Conservation (phyloP, 768 basidiomycete genomes). For the Rhizopogon salebrosus region DNA sequence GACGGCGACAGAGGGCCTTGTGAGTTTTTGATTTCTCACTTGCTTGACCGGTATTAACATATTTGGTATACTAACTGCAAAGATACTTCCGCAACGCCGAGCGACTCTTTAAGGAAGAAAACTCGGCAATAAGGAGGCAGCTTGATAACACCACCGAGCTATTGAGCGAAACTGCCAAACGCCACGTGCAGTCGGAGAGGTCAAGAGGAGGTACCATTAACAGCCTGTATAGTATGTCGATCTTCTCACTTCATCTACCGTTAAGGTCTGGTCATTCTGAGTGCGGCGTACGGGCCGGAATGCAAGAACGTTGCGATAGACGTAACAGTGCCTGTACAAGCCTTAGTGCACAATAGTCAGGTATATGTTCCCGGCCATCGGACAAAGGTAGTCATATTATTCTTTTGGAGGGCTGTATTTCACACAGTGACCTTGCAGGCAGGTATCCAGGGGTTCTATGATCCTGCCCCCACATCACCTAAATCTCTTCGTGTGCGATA, state of each 20-base stretch:
- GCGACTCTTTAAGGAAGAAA: constrained; percentile 57
- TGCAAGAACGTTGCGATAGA: constrained; percentile 58
- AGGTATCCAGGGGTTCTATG: constrained; percentile 82
- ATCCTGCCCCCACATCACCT: constrained; percentile 68
- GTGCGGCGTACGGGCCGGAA: constrained; percentile 67
- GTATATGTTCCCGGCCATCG: constrained; percentile 71
- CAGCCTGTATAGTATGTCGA: no score
- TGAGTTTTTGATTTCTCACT: constrained; percentile 26
- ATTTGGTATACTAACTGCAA: not conserved
- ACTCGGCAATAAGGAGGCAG: constrained; percentile 56
- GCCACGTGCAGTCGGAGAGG: constrained; percentile 58
- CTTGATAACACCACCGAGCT: constrained; percentile 57
- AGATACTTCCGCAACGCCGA: constrained; percentile 68
- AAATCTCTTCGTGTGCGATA: constrained; percentile 74
- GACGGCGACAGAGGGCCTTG: constrained; percentile 48
- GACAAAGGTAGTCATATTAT: constrained; percentile 51
- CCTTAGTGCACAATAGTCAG: constrained; percentile 74
- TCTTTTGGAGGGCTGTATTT: not conserved
- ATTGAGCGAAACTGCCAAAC: constrained; percentile 62
- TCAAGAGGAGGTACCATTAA: constrained; percentile 52
- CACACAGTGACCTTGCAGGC: constrained; percentile 37
- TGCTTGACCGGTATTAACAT: constrained; percentile 1
- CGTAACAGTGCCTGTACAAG: constrained; percentile 79
- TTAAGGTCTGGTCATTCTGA: constrained; percentile 70
- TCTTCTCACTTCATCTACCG: constrained; percentile 9